Evolutionary conservation across 2,329 filamentous ascomycete species (phyloP), one percentile per base, ranked within the genome.

Genomic region (Tolypocladium paradoxum): DNA sequence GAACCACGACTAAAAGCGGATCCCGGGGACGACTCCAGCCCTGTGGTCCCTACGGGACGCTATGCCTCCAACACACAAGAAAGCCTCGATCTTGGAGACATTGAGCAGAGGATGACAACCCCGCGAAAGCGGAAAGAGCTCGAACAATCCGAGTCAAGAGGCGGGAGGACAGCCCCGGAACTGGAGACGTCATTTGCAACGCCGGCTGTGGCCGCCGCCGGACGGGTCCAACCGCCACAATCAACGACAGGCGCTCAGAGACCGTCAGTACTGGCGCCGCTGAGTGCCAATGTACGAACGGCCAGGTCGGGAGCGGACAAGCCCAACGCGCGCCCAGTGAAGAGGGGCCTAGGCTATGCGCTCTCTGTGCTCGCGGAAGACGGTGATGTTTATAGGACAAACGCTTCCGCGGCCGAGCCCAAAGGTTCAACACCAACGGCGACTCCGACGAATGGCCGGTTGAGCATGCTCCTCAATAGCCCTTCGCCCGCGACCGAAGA

Each of bases 81-180:
- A 50, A 85, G 81, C 52, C 72, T 85, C 50, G 83, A 87, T 61
- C 70, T 86, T 1, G 70, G 65, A 16, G 64, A 69, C 18, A 65
- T 67, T 38, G 63, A 56, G 9, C 63, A 66, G 34, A 62, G 52
- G 38, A 59, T 70, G n/a, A 57, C 60, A 27, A 72, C 69, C 0
- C 70, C 70, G 2, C 62, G 69, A 46, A 71, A 72, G 53, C 65
- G 63, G 11, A 67, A 62, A 22, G 57, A 61, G 6, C 34, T 61
- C 14, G 62, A 65, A 36, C 54, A 57, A 24, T 50, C 51, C 4
- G 56, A 53, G n/a, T 22, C 6, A 33, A 29, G 18, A 14, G 20
- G 7, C n/a, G 7, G 8, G 7, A 29, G 3, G 3, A 16, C 47
- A 43, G 52, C 6, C 16, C 27, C 49, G 47, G 4, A 55, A 53